These are phyloP conservation scores for Castanospermum australe DNA, from an alignment of 306 rosid species.

Conservation along the genomic window DNA sequence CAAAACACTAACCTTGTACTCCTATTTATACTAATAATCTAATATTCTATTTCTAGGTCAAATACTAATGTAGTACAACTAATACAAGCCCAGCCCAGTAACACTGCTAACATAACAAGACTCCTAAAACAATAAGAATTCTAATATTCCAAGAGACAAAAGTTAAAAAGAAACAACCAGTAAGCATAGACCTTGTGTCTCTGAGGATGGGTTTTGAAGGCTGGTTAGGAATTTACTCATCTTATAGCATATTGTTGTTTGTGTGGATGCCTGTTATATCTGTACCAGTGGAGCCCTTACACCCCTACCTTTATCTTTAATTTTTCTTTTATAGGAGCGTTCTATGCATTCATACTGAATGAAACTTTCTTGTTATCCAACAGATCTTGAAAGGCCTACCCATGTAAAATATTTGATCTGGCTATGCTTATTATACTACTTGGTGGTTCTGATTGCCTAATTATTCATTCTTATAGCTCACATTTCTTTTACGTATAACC, in stretches of 20 bases:
- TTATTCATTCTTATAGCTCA: constrained; percentile 2
- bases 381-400: constrained; percentile 18
- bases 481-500: not conserved
- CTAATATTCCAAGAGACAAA: not conserved
- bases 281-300: not conserved
- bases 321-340: not conserved
- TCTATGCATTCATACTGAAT: not conserved
- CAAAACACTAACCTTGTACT: not conserved
- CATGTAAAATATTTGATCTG: constrained; percentile 12
- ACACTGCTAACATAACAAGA: not conserved
- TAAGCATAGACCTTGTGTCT: not conserved
- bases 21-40: not conserved
- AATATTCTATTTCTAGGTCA: not conserved
- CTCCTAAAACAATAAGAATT: constrained; percentile 5
- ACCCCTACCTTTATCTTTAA: not conserved
- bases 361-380: not conserved
- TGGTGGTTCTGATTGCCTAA: constrained; percentile 5
- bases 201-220: not conserved
- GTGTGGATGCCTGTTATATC: not conserved
- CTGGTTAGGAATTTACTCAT: not conserved
- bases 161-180: constrained; percentile 5
- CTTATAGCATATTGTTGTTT: not conserved
- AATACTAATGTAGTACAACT: not conserved
- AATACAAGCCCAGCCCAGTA: not conserved
- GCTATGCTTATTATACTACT: not conserved